These are phyloP conservation scores for Xanthoconium stramineum DNA, from an alignment of 768 basidiomycete species.

Conservation along the genomic window DNA sequence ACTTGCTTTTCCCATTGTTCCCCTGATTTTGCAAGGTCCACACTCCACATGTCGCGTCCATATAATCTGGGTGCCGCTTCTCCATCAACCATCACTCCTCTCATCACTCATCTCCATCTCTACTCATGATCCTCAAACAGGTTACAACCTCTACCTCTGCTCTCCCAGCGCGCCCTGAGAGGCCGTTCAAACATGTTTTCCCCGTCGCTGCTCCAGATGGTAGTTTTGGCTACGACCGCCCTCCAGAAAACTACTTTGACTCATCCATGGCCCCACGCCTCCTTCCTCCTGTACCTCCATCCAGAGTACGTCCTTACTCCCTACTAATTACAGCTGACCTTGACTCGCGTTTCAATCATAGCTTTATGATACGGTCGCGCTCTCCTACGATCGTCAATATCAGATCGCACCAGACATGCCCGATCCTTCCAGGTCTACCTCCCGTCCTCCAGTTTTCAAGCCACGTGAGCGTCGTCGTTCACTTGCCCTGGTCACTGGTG, in stretches of 20 bases:
- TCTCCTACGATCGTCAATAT: constrained; percentile 24
- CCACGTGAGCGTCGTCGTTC: constrained; percentile 18
- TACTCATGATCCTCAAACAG: constrained; percentile 9
- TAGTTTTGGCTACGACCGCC: constrained; percentile 18
- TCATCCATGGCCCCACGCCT: constrained; percentile 15
- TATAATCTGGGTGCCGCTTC: constrained; percentile 12
- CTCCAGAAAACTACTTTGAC: constrained; percentile 27
- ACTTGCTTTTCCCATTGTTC: constrained; percentile 11
- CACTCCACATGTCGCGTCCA: constrained; percentile 17
- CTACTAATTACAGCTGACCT: neutral
- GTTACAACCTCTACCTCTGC: constrained; percentile 8
- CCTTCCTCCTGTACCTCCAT: constrained; percentile 10
- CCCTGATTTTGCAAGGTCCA: constrained; percentile 15
- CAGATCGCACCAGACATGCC: constrained; percentile 5
- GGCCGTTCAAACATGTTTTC: constrained; percentile 11
- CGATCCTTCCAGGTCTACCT: constrained; percentile 10
- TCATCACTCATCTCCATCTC: constrained; percentile 4
- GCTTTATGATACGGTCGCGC: constrained; percentile 32
- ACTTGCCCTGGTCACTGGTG: constrained; percentile 4
- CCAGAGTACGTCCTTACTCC: constrained; percentile 12
- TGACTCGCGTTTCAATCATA: constrained; percentile 7
- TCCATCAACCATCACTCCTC: neutral
- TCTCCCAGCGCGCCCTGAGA: constrained; percentile 9
- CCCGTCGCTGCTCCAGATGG: constrained; percentile 13
- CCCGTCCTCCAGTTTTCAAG: constrained; percentile 9